A percentile compares a stretch with the other conserved stretches of the same genome.
These are phyloP conservation scores for Phaeodactylum tricornutum DNA, from an alignment of 108 stramenopile species.

Conservation along the genomic window DNA sequence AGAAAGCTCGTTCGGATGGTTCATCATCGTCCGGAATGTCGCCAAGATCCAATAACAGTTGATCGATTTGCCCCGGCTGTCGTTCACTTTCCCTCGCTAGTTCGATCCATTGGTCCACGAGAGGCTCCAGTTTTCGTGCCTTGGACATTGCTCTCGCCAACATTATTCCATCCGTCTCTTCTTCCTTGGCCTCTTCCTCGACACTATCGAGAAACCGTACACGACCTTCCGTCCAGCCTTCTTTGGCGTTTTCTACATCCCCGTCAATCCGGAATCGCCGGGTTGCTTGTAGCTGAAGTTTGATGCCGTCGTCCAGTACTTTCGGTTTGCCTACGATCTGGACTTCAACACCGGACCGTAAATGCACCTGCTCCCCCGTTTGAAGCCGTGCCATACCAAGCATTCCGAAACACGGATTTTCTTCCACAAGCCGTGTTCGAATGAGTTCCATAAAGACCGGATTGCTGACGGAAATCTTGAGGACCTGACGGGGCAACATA, in stretches of 20 bases:
- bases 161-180: conserved; percentile 24
- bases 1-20: conserved; percentile 68
- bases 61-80: conserved; percentile 41
- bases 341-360: conserved; percentile 52
- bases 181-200: conserved; percentile 31
- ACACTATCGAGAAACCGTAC: conserved; percentile 37
- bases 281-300: conserved; percentile 27
- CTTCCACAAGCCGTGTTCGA: conserved; percentile 26
- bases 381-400: conserved; percentile 40
- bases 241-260: conserved; percentile 31
- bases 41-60: conserved; percentile 36
- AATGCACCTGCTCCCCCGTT: neutral
- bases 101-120: conserved; percentile 61
- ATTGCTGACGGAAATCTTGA: conserved; percentile 47
- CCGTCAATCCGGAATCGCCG: conserved; percentile 40
- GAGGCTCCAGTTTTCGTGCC: conserved; percentile 35
- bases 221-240: conserved; percentile 53
- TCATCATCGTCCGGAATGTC: conserved; percentile 43
- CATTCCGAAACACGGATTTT: conserved; percentile 50
- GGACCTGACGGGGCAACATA: conserved; percentile 64
- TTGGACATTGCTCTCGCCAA: conserved; percentile 43
- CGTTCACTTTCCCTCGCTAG: conserved; percentile 50
- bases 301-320: conserved; percentile 22
- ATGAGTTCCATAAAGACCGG: conserved; percentile 42
- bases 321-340: conserved; percentile 33